Percentiles rank a stretch among this genome's conserved stretches.
Conservation (phyloP, 495 filamentous ascomycete species). For the Aspergillus diversus region DNA sequence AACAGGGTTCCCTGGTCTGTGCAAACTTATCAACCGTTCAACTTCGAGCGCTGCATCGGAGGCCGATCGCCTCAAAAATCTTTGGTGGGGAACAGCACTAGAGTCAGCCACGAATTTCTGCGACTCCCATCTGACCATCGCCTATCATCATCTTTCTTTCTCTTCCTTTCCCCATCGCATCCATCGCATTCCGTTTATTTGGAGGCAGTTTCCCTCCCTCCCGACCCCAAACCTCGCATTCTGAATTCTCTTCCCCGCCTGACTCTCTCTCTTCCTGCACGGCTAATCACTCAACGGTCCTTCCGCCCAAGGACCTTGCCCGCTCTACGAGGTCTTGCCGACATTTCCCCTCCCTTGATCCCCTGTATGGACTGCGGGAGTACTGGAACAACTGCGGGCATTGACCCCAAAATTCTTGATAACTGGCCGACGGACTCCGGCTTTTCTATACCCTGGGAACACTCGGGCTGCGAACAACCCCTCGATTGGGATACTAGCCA, state of each 20-base stretch:
- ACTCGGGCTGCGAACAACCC: slow-evolving; percentile 43
- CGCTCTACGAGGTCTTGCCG: slow-evolving; percentile 22
- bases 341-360: slow-evolving; percentile 16
- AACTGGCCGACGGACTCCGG: slow-evolving; percentile 47
- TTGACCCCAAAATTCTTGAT: slow-evolving; percentile 54
- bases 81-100: slow-evolving; percentile 28
- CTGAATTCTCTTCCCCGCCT: slow-evolving; percentile 5
- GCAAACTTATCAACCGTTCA: slow-evolving; percentile 22
- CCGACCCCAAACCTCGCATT: neutral
- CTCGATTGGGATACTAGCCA: slow-evolving; percentile 51
- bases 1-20: slow-evolving; percentile 26
- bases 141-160: slow-evolving; percentile 24
- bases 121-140: slow-evolving; percentile 27
- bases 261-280: slow-evolving; percentile 18
- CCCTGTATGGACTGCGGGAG: slow-evolving; percentile 54
- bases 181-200: slow-evolving; percentile 6
- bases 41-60: slow-evolving; percentile 18
- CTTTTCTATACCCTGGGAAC: slow-evolving; percentile 49
- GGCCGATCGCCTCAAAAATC: slow-evolving; percentile 33
- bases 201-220: slow-evolving; percentile 15
- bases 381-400: slow-evolving; percentile 48
- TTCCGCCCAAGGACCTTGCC: slow-evolving; percentile 23
- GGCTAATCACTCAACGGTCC: slow-evolving; percentile 8
- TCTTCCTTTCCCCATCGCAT: neutral
- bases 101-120: slow-evolving; percentile 29